A percentile compares a stretch with the other conserved stretches of the same genome.
Evolutionary conservation across 768 basidiomycete species (phyloP).

Genomic region (Boletus reticulatus): DNA sequence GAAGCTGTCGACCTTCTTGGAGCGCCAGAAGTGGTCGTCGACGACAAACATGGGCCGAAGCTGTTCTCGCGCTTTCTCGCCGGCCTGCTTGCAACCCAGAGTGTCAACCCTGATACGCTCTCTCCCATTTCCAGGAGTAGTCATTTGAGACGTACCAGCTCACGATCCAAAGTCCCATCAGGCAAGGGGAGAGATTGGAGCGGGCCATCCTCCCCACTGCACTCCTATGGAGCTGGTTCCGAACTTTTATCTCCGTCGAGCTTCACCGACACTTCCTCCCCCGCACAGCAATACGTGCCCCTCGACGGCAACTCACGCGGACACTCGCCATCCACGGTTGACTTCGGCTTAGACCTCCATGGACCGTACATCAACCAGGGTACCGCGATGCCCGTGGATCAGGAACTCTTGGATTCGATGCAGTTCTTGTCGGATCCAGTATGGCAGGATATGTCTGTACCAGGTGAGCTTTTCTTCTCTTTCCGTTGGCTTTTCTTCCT

Average conservation of each 20-base stretch:
- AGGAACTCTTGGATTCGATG: slow-evolving; percentile 59
- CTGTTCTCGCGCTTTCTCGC: slow-evolving; percentile 78
- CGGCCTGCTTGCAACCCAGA: slow-evolving; percentile 63
- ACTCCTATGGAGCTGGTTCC: slow-evolving; percentile 9
- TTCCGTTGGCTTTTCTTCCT: neutral
- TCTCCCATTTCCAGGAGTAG: slow-evolving; percentile 18
- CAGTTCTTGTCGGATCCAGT: slow-evolving; percentile 54
- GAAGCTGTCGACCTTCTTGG: slow-evolving; percentile 65
- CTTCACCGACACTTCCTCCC: slow-evolving; percentile 40
- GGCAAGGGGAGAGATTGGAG: slow-evolving; percentile 13
- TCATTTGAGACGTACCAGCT: slow-evolving; percentile 18
- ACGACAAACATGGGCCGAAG: slow-evolving; percentile 79
- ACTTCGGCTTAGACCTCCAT: slow-evolving; percentile 15
- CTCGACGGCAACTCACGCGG: slow-evolving; percentile 35
- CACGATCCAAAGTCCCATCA: slow-evolving; percentile 8
- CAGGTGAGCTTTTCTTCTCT: slow-evolving; percentile 40
- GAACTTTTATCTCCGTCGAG: slow-evolving; percentile 24
- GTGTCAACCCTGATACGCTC: slow-evolving; percentile 27
- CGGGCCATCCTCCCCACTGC: slow-evolving; percentile 1
- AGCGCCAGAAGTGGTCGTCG: slow-evolving; percentile 69
- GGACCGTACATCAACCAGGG: slow-evolving; percentile 43
- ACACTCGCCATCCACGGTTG: slow-evolving; percentile 7
- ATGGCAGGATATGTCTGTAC: slow-evolving; percentile 55
- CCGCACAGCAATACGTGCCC: slow-evolving; percentile 31
- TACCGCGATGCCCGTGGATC: slow-evolving; percentile 53